Evolutionary conservation across 164 flowering plant species (phyloP).

Genomic region (Magnolia sinica): DNA sequence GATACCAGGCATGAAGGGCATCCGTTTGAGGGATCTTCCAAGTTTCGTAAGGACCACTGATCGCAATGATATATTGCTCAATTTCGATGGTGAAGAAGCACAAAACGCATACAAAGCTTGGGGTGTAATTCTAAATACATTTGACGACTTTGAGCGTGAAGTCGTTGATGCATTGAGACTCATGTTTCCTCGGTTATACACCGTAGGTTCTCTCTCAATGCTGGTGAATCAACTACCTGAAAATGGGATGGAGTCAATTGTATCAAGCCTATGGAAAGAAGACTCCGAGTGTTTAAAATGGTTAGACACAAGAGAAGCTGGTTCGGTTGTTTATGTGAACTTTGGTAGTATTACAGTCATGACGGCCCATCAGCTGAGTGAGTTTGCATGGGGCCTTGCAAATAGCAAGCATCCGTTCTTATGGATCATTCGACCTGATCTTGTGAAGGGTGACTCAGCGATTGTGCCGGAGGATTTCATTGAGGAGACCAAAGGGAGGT

Average conservation of each 20-base stretch:
- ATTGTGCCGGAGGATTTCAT: constrained; percentile 11
- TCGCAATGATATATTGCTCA: constrained; percentile 25
- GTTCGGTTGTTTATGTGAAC: constrained; percentile 36
- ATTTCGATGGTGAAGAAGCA: constrained; percentile 2
- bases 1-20: constrained; percentile 35
- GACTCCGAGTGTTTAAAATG: constrained; percentile 30
- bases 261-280: constrained; percentile 34
- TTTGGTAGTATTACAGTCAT: constrained; percentile 36
- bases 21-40: constrained; percentile 38
- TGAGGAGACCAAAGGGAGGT: constrained; percentile 15
- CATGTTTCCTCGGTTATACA: constrained; percentile 14
- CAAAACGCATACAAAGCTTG: constrained; percentile 11
- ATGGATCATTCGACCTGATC: constrained; percentile 55
- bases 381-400: constrained; percentile 49
- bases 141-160: constrained; percentile 17
- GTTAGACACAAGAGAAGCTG: constrained; percentile 24
- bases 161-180: constrained; percentile 12
- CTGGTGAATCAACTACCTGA: neutral
- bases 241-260: neutral
- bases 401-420: constrained; percentile 32
- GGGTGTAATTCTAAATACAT: constrained; percentile 20
- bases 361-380: constrained; percentile 24
- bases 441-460: constrained; percentile 35
- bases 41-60: constrained; percentile 28
- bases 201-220: constrained; percentile 27